These are phyloP conservation scores for Sarcodon sp. DNA, from an alignment of 768 basidiomycete genomes.

Conservation along the genomic window DNA sequence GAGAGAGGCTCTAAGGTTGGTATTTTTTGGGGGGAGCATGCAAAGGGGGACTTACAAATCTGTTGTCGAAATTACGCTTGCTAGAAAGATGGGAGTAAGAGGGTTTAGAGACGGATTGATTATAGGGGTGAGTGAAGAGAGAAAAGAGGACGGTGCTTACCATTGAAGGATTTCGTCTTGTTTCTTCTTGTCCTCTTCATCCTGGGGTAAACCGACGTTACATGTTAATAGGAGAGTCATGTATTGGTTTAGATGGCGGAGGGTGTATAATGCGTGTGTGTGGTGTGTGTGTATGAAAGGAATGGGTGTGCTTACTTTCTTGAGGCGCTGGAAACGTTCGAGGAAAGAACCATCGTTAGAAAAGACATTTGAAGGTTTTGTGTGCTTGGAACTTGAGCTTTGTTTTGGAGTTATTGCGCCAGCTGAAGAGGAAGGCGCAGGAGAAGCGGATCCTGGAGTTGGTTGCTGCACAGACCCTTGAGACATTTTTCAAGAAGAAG, in stretches of 20 bases:
- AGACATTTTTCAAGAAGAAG: too few relatives aligned
- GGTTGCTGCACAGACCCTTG: too few relatives aligned
- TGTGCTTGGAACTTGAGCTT: too few relatives aligned
- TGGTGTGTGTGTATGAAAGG: too few relatives aligned
- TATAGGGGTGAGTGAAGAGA: background rate
- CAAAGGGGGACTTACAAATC: constrained; percentile 53
- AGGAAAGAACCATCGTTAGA: constrained; percentile 61
- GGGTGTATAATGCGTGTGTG: background rate
- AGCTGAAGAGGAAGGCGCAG: too few relatives aligned
- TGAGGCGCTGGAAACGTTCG: constrained; percentile 45
- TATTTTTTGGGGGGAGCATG: constrained; percentile 24
- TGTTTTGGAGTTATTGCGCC: too few relatives aligned
- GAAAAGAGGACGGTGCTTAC: constrained; percentile 18
- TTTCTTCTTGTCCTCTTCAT: constrained; percentile 46
- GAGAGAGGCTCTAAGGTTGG: too few relatives aligned
- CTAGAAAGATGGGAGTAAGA: constrained; percentile 17
- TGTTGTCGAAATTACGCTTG: constrained; percentile 45
- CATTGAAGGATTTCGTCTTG: constrained; percentile 35
- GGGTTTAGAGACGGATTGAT: background rate
- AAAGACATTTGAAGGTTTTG: constrained; percentile 34
- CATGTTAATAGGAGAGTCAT: constrained; percentile 1
- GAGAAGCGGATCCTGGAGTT: too few relatives aligned
- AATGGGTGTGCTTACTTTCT: constrained; percentile 26
- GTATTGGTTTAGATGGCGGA: background rate
- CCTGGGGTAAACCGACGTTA: constrained; percentile 20